Evolutionary conservation across 148 eudicot genomes (phyloP), one percentile per base, ranked within the genome.

Genomic region (Camellia japonica): DNA sequence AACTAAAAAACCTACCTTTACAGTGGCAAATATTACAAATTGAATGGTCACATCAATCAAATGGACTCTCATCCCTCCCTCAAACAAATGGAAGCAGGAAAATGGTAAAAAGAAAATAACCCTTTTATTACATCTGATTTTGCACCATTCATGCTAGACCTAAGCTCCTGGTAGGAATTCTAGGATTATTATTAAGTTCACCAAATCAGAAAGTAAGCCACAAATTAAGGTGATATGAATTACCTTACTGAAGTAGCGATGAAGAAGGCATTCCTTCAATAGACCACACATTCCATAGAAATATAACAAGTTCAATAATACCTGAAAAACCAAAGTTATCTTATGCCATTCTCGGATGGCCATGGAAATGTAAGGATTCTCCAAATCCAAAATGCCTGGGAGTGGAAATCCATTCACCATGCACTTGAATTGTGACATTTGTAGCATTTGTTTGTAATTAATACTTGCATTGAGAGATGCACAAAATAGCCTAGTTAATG

Each of bases 191-290:
- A 62, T 18, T 30, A 30, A 30, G 15, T 52, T 41, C 8, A 63
- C 16, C 5, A 41, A 64, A 65, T 42, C 18, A 63, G 42, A 64
- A 41, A 64, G 12, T 16, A 65, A 80, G 13, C 58, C 60, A 14
- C 58, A 73, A 16, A 19, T 59, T 62, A 51, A 68, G 16, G n/a
- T 41, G 43, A n/a, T 47, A 61, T n/a, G 55, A 46, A 63, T 30
- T 74, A 83, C 85, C 81, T 78, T 78, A 44, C 81, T 78, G 51
- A 78, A 78, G 51, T 78, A 78, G 15, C 80, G 80, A 56, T 68
- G 64, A 10, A 78, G 80, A 56, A 78, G 73, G 74, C 73, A 78
- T 15, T 78, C 80, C 66, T 78, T 78, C 6, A 58, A 56, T n/a
- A 78, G 13, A 55, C 80, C 73, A 78, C 80, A 58, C 74, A 68